Percentiles rank a stretch among this genome's conserved stretches.
These are phyloP conservation scores for Crithidia mellificae DNA, from an alignment of 208 protist genomes.

Conservation along the genomic window DNA sequence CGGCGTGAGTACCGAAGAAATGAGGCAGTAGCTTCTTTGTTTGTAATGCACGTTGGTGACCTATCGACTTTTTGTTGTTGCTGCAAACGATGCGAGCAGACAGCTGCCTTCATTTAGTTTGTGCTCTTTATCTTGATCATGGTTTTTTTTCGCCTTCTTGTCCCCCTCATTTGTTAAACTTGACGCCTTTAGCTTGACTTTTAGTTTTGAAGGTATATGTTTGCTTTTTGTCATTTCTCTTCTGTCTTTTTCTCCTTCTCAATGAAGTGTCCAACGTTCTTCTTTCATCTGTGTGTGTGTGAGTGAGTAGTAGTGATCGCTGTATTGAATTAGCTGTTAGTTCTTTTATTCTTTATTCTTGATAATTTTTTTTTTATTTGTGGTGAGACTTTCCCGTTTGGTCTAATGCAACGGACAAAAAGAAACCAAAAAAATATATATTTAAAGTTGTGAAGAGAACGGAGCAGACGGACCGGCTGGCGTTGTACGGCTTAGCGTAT, in stretches of 20 bases:
- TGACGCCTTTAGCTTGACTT: conserved; percentile 3
- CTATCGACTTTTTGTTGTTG: conserved; percentile 3
- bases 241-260: neutral
- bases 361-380: neutral
- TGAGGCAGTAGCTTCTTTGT: too few relatives aligned
- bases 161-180: too few relatives aligned
- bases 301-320: neutral
- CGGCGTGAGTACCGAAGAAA: too few relatives aligned
- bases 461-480: neutral
- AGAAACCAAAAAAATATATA: neutral
- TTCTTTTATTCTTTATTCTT: neutral
- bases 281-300: too few relatives aligned
- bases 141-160: too few relatives aligned
- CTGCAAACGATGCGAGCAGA: too few relatives aligned
- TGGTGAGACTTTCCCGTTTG: neutral
- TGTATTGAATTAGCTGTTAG: neutral
- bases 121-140: too few relatives aligned
- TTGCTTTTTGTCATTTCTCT: too few relatives aligned
- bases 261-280: too few relatives aligned
- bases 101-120: too few relatives aligned
- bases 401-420: neutral
- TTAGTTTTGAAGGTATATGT: conserved; percentile 1
- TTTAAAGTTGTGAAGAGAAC: too few relatives aligned
- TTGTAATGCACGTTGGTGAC: neutral
- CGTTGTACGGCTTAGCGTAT: too few relatives aligned